Base-by-base conservation (phyloP, 208 protist genomes). In the Hexamita inflata region DNA sequence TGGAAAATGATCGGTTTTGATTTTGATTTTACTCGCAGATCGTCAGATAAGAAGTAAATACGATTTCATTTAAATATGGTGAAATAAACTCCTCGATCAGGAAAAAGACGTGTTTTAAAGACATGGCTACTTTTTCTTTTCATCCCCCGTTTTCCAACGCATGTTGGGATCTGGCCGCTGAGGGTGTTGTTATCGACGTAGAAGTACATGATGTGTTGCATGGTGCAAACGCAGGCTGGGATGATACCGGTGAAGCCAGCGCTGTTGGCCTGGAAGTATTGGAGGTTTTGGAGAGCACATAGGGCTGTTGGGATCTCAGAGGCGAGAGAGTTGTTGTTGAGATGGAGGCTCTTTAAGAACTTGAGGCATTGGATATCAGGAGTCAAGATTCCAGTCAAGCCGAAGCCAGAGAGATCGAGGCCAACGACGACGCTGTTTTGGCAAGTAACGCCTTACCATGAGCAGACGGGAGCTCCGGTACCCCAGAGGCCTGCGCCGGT, bases 251-350 rank as follows among this genome's bases (percentile, higher is more conserved):
- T 60, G 9, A 75, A 26, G 30, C 53, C 53, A 24, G 70, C 30
- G 34, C 30, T 40, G 32, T 60, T 65, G 70, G 32, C 34, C 53
- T 75, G 70, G 38, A 75, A 42, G 70, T 75, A 75, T 29, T 75
- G 19, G 70, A 75, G 70, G 9, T 9, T 24, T 2, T 11, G 1
- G 7, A 75, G 58, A 9, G 1, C 1, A 29, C 70, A 75, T 0
- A 60, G 1, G 1, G 1, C 42, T 11, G 24, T 24, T 13, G 41
- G 41, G 70, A 64, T 62, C 1, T 13, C 30, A 42, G 28, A 26
- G 24, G 32, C 32, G 1, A 75, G 1, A 2, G 28, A 13, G 9
- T 42, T 57, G 58, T 64, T 42, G 70, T 62, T 64, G 53, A 75
- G 58, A 35, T 65, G 42, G 9, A 75, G 53, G 53, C 53, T 45